A percentile compares a stretch with the other conserved stretches of the same genome.
Evolutionary conservation across 2,329 filamentous ascomycete species (phyloP).

Genomic region (Apiospora saccharicola): DNA sequence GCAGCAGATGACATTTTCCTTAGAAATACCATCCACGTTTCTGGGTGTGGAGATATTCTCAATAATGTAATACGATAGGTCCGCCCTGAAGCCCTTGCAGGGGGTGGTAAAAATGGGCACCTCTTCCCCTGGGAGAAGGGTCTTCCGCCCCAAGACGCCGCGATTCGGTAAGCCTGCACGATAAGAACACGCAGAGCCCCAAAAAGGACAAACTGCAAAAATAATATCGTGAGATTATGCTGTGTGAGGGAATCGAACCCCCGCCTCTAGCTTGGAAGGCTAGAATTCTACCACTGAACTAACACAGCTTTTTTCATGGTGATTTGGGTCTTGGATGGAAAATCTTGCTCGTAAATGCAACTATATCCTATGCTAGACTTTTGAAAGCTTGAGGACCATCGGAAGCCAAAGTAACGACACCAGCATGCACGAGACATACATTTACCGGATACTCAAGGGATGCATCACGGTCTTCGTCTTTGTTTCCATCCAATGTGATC

Average conservation of each 20-base stretch:
- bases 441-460: not conserved
- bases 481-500: too few relatives aligned
- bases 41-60: not conserved
- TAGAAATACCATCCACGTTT: not conserved
- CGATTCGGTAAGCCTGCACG: not conserved
- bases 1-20: not conserved
- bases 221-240: not conserved
- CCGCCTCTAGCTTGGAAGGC: conserved; percentile 19
- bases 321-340: not conserved
- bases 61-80: conserved; percentile 14
- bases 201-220: not conserved
- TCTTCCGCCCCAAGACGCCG: not conserved
- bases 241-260: conserved; percentile 22
- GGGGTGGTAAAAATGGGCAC: not conserved
- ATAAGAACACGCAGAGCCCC: not conserved
- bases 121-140: not conserved
- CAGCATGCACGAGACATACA: not conserved
- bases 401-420: not conserved
- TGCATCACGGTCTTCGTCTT: not conserved
- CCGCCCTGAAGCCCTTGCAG: not conserved
- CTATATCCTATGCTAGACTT: not conserved
- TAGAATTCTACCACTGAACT: conserved; percentile 21
- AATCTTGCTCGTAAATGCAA: not conserved
- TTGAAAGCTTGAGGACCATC: not conserved
- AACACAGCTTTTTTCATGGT: not conserved